phyloP scores from a whole-genome alignment of 176 grass and related monocot species.

The Typha latifolia region DNA sequence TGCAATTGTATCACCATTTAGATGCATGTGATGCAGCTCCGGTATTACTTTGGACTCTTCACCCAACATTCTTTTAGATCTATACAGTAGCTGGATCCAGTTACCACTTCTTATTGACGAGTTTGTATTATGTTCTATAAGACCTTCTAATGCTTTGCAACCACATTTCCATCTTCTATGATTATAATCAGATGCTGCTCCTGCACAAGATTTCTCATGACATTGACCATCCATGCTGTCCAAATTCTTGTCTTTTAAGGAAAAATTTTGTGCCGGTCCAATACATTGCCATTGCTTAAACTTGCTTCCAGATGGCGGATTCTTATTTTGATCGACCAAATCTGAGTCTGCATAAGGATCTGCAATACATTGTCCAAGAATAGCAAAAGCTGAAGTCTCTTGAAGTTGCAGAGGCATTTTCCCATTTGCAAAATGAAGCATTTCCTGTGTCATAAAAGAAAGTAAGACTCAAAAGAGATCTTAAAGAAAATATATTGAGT shows the following conservation, averaged over 20 bases:
- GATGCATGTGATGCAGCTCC: constrained; percentile 42
- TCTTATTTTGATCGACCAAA: constrained; percentile 19
- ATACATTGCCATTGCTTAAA: constrained; percentile 9
- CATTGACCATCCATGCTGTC: constrained; percentile 8
- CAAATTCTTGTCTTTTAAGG: constrained; percentile 18
- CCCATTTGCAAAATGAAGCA: constrained; percentile 43
- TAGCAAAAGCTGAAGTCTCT: constrained; percentile 38
- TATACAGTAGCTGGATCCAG: constrained; percentile 48
- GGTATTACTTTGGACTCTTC: constrained; percentile 38
- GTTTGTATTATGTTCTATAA: constrained; percentile 40
- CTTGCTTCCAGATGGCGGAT: constrained; percentile 8
- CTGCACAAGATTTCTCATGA: constrained; percentile 15
- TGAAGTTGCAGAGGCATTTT: constrained; percentile 50
- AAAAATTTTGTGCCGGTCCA: constrained; percentile 10
- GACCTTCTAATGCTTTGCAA: constrained; percentile 33
- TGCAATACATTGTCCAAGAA: constrained; percentile 46
- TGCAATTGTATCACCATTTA: constrained; percentile 33
- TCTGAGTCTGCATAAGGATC: constrained; percentile 24
- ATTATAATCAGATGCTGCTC: not conserved
- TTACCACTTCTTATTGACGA: constrained; percentile 41
- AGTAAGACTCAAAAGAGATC: constrained; percentile 18
- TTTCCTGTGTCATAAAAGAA: constrained; percentile 36
- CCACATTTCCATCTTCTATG: constrained; percentile 26
- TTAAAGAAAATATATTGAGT: constrained; percentile 4
- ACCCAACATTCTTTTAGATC: constrained; percentile 24